Conservation (phyloP, 2,329 filamentous ascomycete genomes). For the Lachnellula arida region DNA sequence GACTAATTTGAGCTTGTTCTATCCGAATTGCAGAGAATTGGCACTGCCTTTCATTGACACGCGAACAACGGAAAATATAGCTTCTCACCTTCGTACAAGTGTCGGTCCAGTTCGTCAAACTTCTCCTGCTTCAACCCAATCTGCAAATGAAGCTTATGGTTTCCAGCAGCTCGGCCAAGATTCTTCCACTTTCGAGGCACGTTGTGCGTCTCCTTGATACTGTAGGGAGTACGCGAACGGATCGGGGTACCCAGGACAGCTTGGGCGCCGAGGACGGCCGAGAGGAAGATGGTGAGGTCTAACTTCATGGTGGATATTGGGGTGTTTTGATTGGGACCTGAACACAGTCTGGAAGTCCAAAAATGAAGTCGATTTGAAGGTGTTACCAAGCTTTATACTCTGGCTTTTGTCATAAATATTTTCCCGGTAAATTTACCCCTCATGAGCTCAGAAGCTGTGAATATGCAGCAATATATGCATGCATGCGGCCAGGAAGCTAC, state of each 20-base stretch:
- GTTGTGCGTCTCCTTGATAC: slow-evolving; percentile 51
- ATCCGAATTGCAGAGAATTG: too few relatives aligned
- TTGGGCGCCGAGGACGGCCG: not conserved
- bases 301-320: slow-evolving; percentile 4
- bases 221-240: slow-evolving; percentile 38
- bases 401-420: too few relatives aligned
- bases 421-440: not conserved
- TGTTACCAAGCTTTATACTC: too few relatives aligned
- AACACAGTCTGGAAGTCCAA: too few relatives aligned
- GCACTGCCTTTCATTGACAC: not conserved
- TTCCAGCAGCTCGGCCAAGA: slow-evolving; percentile 41
- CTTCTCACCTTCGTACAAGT: slow-evolving; percentile 45
- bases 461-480: not conserved
- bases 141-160: slow-evolving; percentile 46
- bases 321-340: not conserved
- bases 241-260: slow-evolving; percentile 27
- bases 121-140: slow-evolving; percentile 55
- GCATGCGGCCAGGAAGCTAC: not conserved
- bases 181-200: slow-evolving; percentile 48
- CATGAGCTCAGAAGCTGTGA: not conserved
- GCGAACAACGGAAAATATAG: not conserved
- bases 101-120: slow-evolving; percentile 49
- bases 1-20: too few relatives aligned
- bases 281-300: not conserved
- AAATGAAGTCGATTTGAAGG: too few relatives aligned